Conservation (phyloP, 2,329 filamentous ascomycete genomes). For the Zymoseptoria crescenta region DNA sequence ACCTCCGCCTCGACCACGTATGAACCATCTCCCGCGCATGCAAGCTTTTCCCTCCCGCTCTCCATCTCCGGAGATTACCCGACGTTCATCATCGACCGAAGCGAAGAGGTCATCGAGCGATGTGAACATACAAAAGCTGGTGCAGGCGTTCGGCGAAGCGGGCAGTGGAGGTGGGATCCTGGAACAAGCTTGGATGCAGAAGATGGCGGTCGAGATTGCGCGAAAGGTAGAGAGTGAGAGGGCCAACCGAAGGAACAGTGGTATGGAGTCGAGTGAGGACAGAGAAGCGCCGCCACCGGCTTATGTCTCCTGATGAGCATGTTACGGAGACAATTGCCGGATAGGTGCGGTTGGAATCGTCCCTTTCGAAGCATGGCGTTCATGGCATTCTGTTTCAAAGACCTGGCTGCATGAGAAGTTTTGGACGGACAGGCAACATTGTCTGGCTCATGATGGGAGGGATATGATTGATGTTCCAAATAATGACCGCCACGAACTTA, state of each 20-base stretch:
- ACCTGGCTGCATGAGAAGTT: background rate
- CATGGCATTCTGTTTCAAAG: background rate
- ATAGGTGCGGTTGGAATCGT: background rate
- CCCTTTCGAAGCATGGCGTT: constrained; percentile 1
- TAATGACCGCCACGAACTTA: background rate
- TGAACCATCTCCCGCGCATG: constrained; percentile 12
- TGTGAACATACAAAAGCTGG: constrained; percentile 18
- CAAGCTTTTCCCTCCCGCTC: constrained; percentile 15
- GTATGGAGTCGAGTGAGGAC: constrained; percentile 11
- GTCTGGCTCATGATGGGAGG: background rate
- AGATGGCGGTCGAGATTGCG: constrained; percentile 90
- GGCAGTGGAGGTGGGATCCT: constrained; percentile 48
- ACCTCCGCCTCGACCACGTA: background rate
- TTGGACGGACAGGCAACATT: background rate
- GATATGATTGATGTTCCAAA: background rate
- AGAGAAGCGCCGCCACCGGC: constrained; percentile 28
- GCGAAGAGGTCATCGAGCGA: constrained; percentile 11
- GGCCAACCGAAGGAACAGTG: constrained; percentile 26
- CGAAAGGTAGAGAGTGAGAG: constrained; percentile 84
- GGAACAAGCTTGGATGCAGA: constrained; percentile 79
- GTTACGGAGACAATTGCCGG: constrained; percentile 1
- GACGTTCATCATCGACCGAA: constrained; percentile 7
- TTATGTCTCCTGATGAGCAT: constrained; percentile 25
- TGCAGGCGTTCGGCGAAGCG: constrained; percentile 15
- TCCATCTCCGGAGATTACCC: constrained; percentile 17